These are phyloP conservation scores for Ciborinia camelliae DNA, from an alignment of 2,329 filamentous ascomycete species.

Conservation along the genomic window DNA sequence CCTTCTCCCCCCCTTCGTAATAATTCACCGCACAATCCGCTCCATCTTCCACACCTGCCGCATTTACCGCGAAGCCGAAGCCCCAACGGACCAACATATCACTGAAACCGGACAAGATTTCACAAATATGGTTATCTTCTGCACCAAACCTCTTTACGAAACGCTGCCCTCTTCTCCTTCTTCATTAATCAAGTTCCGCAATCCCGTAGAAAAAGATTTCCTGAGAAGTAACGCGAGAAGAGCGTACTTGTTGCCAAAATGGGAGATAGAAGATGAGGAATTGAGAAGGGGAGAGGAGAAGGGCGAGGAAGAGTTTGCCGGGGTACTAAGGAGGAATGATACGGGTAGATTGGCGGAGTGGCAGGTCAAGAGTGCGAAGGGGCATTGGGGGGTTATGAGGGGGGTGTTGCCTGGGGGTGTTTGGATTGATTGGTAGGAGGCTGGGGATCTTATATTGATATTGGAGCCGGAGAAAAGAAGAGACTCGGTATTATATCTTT, in stretches of 20 bases:
- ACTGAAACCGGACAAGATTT: constrained; percentile 62
- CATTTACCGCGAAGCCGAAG: constrained; percentile 76
- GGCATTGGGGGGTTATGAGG: constrained; percentile 93
- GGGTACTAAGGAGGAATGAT: constrained; percentile 59
- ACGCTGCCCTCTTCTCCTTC: constrained; percentile 9
- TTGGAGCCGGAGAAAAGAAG: not conserved
- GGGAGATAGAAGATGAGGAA: constrained; percentile 54
- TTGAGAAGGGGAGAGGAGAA: constrained; percentile 35
- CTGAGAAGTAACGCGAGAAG: constrained; percentile 68
- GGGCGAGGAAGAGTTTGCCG: constrained; percentile 38
- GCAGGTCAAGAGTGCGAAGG: constrained; percentile 72
- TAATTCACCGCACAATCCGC: constrained; percentile 79
- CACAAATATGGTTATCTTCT: constrained; percentile 96
- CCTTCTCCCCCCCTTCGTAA: constrained; percentile 67
- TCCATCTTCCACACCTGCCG: constrained; percentile 85
- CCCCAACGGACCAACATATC: constrained; percentile 47
- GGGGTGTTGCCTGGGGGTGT: constrained; percentile 70
- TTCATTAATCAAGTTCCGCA: constrained; percentile 59
- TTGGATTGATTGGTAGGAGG: constrained; percentile 79
- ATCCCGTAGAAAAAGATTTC: constrained; percentile 61
- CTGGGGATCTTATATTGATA: not conserved
- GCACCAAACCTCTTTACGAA: constrained; percentile 42
- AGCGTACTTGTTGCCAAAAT: constrained; percentile 66
- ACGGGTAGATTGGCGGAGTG: constrained; percentile 65
- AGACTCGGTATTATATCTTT: not conserved